phyloP scores from a whole-genome alignment of 176 grass and related monocot species.

The Zoysia pacifica region DNA sequence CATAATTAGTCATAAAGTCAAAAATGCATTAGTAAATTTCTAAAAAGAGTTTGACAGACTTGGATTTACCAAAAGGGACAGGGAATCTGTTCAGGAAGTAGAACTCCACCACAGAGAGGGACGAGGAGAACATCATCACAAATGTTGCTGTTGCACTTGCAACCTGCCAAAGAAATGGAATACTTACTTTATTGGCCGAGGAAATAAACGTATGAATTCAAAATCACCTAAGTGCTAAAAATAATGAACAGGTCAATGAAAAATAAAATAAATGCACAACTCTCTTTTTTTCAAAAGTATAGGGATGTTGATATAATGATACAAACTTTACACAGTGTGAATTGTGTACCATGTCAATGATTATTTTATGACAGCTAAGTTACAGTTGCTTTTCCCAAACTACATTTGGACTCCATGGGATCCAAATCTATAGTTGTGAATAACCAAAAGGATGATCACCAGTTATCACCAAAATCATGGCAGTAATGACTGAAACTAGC shows the following conservation, averaged over 20 bases:
- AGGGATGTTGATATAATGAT: background rate
- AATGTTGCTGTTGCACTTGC: slow-evolving; percentile 98
- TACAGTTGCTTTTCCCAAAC: background rate
- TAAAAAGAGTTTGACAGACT: background rate
- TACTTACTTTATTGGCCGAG: background rate
- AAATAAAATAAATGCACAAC: background rate
- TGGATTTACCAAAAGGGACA: slow-evolving; percentile 71
- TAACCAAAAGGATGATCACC: background rate
- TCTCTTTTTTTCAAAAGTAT: background rate
- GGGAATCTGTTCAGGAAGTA: slow-evolving; percentile 89
- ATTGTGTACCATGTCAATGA: background rate
- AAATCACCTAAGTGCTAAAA: background rate
- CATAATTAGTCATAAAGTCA: background rate
- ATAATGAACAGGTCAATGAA: background rate
- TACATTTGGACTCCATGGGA: background rate
- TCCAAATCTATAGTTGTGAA: background rate
- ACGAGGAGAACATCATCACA: slow-evolving; percentile 99
- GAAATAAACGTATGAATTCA: background rate
- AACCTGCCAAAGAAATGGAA: slow-evolving; percentile 51
- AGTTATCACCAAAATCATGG: background rate
- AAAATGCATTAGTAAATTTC: background rate
- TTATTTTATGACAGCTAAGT: background rate
- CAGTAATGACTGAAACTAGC: background rate
- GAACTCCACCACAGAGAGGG: slow-evolving; percentile 93
- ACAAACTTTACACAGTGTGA: background rate